Base-by-base conservation (phyloP, 2,329 filamentous ascomycete species). In the Scleromitrula shiraiana region DNA sequence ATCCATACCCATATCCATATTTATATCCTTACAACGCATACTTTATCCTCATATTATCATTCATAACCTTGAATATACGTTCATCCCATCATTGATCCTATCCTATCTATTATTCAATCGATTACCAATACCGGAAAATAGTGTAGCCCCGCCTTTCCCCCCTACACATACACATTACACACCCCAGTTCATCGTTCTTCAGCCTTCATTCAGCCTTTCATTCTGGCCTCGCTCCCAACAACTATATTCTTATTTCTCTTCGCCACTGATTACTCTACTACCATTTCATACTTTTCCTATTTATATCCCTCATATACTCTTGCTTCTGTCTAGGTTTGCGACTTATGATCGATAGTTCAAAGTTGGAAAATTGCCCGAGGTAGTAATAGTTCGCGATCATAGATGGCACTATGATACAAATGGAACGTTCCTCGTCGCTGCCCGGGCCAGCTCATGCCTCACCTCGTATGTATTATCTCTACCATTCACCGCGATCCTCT, bases 351-450 rank as follows among this genome's bases (percentile, higher is more conserved):
- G 41, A 17, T 26, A 50, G 35, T 29, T 22, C 17, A 22, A 24
- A 20, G n/a, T 27, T 40, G 27, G 42, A 24, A 7, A 17, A 22
- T 17, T 19, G 32, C 15, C 15, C 10, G 22, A 41, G 36, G 44
- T 47, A 23, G 37, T 36, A 41, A 41, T 30, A 9, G 17, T 24
- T 36, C 33, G 43, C n/a, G 24, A 37, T 46, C 43, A 51, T 57
- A 61, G 52, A 64, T 64, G 58, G 59, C 62, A 59, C 49, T 50
- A 63, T 64, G 62, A 64, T 62, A 55, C 52, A 56, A 55, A 64
- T 64, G 61, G 61, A 64, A 57, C 60, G 62, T 53, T 64, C 62
- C 50, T 59, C 62, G 50, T 65, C 62, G 54, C 61, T 63, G 19
- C 62, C 62, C 14, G 62, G 62, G 53, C 61, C 63, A 33, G 57